Base-by-base conservation (phyloP, 2,329 filamentous ascomycete species). In the Myriosclerotinia duriaeana region DNA sequence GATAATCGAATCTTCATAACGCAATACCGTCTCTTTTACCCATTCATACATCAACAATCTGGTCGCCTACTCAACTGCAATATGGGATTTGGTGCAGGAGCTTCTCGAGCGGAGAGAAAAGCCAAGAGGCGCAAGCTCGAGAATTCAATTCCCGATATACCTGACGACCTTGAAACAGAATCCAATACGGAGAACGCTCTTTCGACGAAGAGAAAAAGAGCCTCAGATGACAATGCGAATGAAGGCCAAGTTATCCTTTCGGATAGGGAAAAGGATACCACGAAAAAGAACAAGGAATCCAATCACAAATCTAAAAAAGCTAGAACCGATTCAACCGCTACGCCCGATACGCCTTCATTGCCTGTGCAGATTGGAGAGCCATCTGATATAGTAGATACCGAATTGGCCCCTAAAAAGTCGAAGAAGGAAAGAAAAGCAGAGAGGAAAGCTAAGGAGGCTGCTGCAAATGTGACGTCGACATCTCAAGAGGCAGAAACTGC, bases 341-440 rank as follows among this genome's bases (percentile, higher is more conserved):
- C 54, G 17, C 11, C n/a, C 22, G 26, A 60, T 20, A 20, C 22
- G 44, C 12, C 53, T 50, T 50, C n/a, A n/a, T 20, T 14, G 11
- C 34, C 26, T 5, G 7, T 26, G 17, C 36, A 22, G n/a, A 48
- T 30, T 40, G 50, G 22, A 59, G 67, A 53, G 52, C 26, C 69
- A 67, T 53, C 36, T 5, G 58, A 65, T 20, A 53, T 55, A 34
- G 68, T 64, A 56, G 70, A 67, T 63, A 53, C 75, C 64, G 72
- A 74, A 66, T 75, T 70, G 53, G 65, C 68, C 50, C 72, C 69
- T 12, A 76, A 74, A 68, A 78, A 78, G 69, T 73, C 74, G 46
- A 76, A 77, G 70, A 78, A 78, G 70, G 77, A 77, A 65, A 71
- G 76, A 54, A 72, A 77, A 40, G 74, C 76, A 15, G 75, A 77